A percentile compares a stretch with the other conserved stretches of the same genome.
phyloP scores from a whole-genome alignment of 2,329 filamentous ascomycete species.

The Curvularia hawaiiensis region DNA sequence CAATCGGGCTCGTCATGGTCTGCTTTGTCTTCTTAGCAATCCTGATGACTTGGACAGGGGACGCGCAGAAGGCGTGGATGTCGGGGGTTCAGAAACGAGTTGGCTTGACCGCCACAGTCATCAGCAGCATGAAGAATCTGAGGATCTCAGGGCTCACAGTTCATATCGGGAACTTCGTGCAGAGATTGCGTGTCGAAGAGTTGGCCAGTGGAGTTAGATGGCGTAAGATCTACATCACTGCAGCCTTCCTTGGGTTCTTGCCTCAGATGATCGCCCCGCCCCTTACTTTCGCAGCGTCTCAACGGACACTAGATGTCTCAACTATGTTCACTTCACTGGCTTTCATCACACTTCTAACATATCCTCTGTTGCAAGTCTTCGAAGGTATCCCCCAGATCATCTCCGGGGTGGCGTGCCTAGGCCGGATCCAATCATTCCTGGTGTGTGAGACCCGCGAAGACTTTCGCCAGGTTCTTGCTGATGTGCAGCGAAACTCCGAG shows the following conservation, averaged over 20 bases:
- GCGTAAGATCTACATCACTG: slow-evolving; percentile 17
- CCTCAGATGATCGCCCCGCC: slow-evolving; percentile 13
- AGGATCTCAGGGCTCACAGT: slow-evolving; percentile 48
- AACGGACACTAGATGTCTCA: slow-evolving; percentile 9
- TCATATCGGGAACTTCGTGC: no score
- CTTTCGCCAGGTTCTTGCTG: no score
- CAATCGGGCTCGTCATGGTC: slow-evolving; percentile 25
- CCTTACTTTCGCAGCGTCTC: slow-evolving; percentile 15
- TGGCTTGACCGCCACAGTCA: slow-evolving; percentile 33
- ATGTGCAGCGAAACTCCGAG: no score
- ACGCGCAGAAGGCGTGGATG: slow-evolving; percentile 35
- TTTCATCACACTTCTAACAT: slow-evolving; percentile 15
- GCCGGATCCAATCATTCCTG: slow-evolving; percentile 29
- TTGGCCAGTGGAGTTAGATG: no score
- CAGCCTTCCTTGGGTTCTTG: slow-evolving; percentile 13
- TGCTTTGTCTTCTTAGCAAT: slow-evolving; percentile 27
- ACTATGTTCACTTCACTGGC: slow-evolving; percentile 18
- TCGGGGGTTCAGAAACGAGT: slow-evolving; percentile 33
- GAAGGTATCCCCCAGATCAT: slow-evolving; percentile 16
- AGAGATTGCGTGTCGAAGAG: no score
- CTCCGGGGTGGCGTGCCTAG: slow-evolving; percentile 22
- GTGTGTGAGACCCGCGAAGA: no score
- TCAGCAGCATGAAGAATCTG: slow-evolving; percentile 49
- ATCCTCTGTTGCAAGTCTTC: slow-evolving; percentile 17
- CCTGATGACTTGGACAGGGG: slow-evolving; percentile 29